Conservation (phyloP, 2,329 filamentous ascomycete species). For the Eutypella sp. region DNA sequence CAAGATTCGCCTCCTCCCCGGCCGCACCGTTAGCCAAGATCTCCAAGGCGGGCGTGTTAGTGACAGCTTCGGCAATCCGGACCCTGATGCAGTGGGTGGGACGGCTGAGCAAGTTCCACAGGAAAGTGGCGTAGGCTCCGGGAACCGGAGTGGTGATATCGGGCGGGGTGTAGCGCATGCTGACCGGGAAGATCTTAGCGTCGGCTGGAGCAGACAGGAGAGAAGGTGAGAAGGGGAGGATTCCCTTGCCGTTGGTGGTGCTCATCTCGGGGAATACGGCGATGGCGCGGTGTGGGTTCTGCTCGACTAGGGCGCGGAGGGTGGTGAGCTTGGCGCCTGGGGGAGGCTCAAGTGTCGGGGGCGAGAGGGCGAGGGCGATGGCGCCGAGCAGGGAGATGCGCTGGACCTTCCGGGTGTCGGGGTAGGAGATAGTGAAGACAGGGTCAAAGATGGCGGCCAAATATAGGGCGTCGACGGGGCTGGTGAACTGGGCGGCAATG, state of each 20-base stretch:
- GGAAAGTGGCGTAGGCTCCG: conserved; percentile 63
- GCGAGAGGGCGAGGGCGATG: conserved; percentile 65
- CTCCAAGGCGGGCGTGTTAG: conserved; percentile 40
- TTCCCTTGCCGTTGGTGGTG: conserved; percentile 88
- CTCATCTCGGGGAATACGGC: conserved; percentile 91
- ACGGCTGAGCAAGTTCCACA: conserved; percentile 81
- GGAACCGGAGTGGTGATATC: conserved; percentile 91
- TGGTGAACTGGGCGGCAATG: conserved; percentile 87
- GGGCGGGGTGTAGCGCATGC: conserved; percentile 78
- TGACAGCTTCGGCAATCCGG: conserved; percentile 74
- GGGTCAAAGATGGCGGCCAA: conserved; percentile 95
- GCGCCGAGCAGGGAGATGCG: conserved; percentile 73
- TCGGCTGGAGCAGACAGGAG: conserved; percentile 62
- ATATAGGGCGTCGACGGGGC: conserved; percentile 88
- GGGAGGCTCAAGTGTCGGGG: conserved; percentile 38
- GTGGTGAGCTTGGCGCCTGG: conserved; percentile 53
- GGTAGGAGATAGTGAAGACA: conserved; percentile 84
- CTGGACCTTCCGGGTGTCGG: conserved; percentile 66
- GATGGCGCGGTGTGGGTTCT: conserved; percentile 70
- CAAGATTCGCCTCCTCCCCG: conserved; percentile 17
- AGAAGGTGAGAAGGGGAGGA: conserved; percentile 76
- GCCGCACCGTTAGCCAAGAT: conserved; percentile 6
- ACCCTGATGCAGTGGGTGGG: conserved; percentile 89
- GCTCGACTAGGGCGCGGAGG: conserved; percentile 56
- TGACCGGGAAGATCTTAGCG: conserved; percentile 84